Evolutionary conservation across 2,329 filamentous ascomycete genomes (phyloP).

Genomic region (Sodiomyces alkalinus): DNA sequence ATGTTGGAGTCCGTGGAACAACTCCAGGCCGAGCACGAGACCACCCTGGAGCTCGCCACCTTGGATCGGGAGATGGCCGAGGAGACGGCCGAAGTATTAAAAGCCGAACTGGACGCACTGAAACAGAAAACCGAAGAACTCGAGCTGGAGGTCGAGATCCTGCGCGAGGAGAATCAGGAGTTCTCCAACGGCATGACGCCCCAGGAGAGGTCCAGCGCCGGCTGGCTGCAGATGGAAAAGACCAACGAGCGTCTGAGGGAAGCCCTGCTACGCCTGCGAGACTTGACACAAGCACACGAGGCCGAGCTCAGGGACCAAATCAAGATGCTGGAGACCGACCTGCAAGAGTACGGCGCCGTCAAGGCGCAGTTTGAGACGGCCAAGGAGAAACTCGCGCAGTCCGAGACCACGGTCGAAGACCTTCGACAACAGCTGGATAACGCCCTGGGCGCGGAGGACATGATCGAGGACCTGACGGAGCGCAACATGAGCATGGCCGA

Average conservation of each 20-base stretch:
- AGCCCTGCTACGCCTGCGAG: slow-evolving; percentile 68
- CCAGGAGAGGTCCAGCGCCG: slow-evolving; percentile 73
- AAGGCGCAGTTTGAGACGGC: slow-evolving; percentile 56
- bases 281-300: slow-evolving; percentile 77
- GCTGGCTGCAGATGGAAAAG: slow-evolving; percentile 83
- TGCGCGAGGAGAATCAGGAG: slow-evolving; percentile 77
- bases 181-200: slow-evolving; percentile 71
- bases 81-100: slow-evolving; percentile 71
- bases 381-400: slow-evolving; percentile 57
- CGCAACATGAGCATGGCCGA: slow-evolving; percentile 75
- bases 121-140: slow-evolving; percentile 69
- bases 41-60: slow-evolving; percentile 69
- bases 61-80: slow-evolving; percentile 95
- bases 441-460: slow-evolving; percentile 75
- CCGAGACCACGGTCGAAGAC: slow-evolving; percentile 66
- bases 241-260: slow-evolving; percentile 80
- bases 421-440: slow-evolving; percentile 83
- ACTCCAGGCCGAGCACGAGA: slow-evolving; percentile 71
- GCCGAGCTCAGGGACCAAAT: slow-evolving; percentile 63
- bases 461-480: slow-evolving; percentile 84
- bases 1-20: slow-evolving; percentile 55
- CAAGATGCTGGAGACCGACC: slow-evolving; percentile 55
- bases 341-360: slow-evolving; percentile 49
- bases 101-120: slow-evolving; percentile 63
- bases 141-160: slow-evolving; percentile 73